Evolutionary conservation across 164 flowering plant species (phyloP).

Genomic region (Malania oleifera): DNA sequence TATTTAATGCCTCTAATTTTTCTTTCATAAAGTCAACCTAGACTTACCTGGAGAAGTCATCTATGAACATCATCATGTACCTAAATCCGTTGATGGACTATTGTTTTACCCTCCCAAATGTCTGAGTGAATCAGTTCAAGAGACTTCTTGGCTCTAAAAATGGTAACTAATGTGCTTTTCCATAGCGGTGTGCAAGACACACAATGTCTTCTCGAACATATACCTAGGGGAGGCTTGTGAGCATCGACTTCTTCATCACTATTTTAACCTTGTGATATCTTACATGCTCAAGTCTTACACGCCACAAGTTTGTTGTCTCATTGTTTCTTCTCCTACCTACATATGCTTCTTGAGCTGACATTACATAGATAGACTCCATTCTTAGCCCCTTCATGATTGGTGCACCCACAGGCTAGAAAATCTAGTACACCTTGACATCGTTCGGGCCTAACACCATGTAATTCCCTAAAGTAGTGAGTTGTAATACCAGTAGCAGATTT

Average conservation of each 20-base stretch:
- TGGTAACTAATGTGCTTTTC: too few relatives aligned
- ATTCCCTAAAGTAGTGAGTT: constrained; percentile 13
- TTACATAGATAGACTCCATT: constrained; percentile 7
- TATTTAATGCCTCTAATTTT: too few relatives aligned
- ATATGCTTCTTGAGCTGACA: background rate
- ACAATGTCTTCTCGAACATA: too few relatives aligned
- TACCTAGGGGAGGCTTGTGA: constrained; percentile 8
- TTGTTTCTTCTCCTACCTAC: constrained; percentile 6
- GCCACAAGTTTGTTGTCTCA: constrained; percentile 15
- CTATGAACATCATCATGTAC: too few relatives aligned
- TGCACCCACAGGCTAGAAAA: background rate
- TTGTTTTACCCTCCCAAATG: too few relatives aligned
- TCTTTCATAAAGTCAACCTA: too few relatives aligned
- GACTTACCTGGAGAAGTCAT: too few relatives aligned
- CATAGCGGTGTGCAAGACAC: constrained; percentile 7
- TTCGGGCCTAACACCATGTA: constrained; percentile 16
- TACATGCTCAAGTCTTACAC: constrained; percentile 13
- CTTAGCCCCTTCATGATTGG: constrained; percentile 12
- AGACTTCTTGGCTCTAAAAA: too few relatives aligned
- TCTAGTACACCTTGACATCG: constrained; percentile 6
- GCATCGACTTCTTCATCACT: constrained; percentile 19
- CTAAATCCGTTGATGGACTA: too few relatives aligned
- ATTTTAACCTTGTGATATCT: constrained; percentile 13
- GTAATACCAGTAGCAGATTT: constrained; percentile 12
- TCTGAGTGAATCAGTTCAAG: too few relatives aligned